These are phyloP conservation scores for Skeletonema costatum DNA, from an alignment of 108 stramenopile species.

Conservation along the genomic window DNA sequence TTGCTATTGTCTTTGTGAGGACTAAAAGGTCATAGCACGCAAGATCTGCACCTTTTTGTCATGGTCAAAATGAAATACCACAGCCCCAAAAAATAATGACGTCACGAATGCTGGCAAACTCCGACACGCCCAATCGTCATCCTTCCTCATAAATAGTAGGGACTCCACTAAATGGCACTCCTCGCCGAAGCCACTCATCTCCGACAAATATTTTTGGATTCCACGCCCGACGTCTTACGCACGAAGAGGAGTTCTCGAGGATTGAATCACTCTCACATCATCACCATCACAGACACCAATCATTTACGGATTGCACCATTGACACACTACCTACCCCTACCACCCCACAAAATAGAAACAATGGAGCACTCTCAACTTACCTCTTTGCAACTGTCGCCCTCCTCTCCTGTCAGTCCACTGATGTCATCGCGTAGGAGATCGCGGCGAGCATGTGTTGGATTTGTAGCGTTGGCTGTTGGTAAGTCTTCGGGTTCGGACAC, in stretches of 20 bases:
- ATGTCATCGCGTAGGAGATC: background rate
- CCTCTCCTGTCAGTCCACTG: background rate
- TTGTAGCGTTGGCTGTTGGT: slow-evolving; percentile 21
- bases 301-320: background rate
- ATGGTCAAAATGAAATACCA: too few relatives aligned
- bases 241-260: background rate
- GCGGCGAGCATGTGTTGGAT: slow-evolving; percentile 6
- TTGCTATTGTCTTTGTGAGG: too few relatives aligned
- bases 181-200: background rate
- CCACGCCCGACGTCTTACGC: background rate
- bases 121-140: too few relatives aligned
- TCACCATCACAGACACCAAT: background rate
- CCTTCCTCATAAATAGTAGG: too few relatives aligned
- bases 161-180: background rate
- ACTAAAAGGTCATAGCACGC: too few relatives aligned
- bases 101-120: too few relatives aligned
- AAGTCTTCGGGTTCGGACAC: slow-evolving; percentile 4
- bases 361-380: slow-evolving; percentile 10
- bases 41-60: too few relatives aligned
- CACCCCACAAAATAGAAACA: background rate
- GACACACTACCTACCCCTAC: background rate
- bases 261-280: background rate
- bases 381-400: background rate
- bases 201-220: background rate
- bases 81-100: too few relatives aligned